phyloP scores from a whole-genome alignment of 176 grass and related monocot genomes.

The Oryza rufipogon region DNA sequence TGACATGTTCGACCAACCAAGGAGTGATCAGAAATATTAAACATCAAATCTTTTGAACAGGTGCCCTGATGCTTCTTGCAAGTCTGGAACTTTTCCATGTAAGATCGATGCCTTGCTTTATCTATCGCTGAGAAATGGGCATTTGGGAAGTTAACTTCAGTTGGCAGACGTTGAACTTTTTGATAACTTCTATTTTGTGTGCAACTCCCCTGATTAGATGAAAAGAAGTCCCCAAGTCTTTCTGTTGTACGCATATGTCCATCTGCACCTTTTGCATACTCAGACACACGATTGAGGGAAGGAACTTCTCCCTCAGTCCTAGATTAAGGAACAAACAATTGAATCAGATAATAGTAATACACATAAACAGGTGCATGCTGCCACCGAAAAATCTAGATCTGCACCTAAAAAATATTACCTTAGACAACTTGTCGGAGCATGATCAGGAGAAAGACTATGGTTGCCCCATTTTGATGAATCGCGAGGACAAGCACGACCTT shows the following conservation, averaged over 20 bases:
- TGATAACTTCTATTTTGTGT: slow-evolving; percentile 29
- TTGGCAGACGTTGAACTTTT: slow-evolving; percentile 20
- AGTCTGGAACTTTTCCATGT: slow-evolving; percentile 13
- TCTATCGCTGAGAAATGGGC: slow-evolving; percentile 31
- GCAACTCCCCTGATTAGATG: slow-evolving; percentile 14
- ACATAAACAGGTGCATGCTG: slow-evolving; percentile 3
- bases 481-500: neutral
- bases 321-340: slow-evolving; percentile 33
- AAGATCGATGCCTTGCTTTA: slow-evolving; percentile 22
- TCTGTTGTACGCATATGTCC: slow-evolving; percentile 14
- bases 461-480: slow-evolving; percentile 13
- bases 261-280: slow-evolving; percentile 13
- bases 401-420: neutral
- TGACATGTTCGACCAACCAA: slow-evolving; percentile 11
- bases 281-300: neutral
- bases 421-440: neutral
- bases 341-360: neutral
- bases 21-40: slow-evolving; percentile 17
- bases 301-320: slow-evolving; percentile 27
- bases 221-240: slow-evolving; percentile 21
- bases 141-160: slow-evolving; percentile 7
- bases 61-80: neutral
- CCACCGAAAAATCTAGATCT: neutral
- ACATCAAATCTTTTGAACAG: neutral
- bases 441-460: slow-evolving; percentile 18